Base-by-base conservation (phyloP, 2,329 filamentous ascomycete genomes). In the Beauveria asiatica region DNA sequence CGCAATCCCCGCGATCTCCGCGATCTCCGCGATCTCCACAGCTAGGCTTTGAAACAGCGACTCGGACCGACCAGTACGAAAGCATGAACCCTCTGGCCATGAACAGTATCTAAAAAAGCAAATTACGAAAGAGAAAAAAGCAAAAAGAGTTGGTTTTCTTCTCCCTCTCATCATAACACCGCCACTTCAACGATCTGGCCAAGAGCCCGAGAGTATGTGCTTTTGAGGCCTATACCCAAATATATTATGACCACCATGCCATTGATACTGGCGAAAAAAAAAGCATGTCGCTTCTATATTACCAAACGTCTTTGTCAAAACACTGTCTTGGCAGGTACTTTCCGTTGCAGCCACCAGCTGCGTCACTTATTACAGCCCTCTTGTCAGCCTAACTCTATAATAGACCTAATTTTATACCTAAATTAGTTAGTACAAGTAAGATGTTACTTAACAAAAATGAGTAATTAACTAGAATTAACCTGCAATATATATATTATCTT, bases 21-120 rank as follows among this genome's bases (percentile, higher is more conserved):
- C 54, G 10, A 23, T 50, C 46, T 2, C 45, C 45, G 16, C 37
- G 37, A 4, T 59, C 57, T 4, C 57, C 57, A 4, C 57, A 48
- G 5, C 57, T 13, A 1, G 27, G 48, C 48, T 59, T 44, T 30
- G 25, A 59, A 25, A 67, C 65, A 64, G 66, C 63, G 63, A 57
- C 66, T 64, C 41, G 63, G 19, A 13, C 44, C 23, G 48, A 41
- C 57, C 62, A 67, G 37, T 64, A 73, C 49, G 74, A 76, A 52
- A 72, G 75, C 57, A 77, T 81, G 70, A 81, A 84, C 66, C 81
- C 81, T 3, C 71, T 84, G 23, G 78, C 75, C 59, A 82, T 84
- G 80, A 83, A 84, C 69, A 75, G 76, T 66, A 78, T 83, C 74
- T 81, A 71, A 46, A 3, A 2, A 5, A 53, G 16, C 33, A 42